Evolutionary conservation across 2,329 filamentous ascomycete species (phyloP).

Genomic region (Aspergillus luchuensis): DNA sequence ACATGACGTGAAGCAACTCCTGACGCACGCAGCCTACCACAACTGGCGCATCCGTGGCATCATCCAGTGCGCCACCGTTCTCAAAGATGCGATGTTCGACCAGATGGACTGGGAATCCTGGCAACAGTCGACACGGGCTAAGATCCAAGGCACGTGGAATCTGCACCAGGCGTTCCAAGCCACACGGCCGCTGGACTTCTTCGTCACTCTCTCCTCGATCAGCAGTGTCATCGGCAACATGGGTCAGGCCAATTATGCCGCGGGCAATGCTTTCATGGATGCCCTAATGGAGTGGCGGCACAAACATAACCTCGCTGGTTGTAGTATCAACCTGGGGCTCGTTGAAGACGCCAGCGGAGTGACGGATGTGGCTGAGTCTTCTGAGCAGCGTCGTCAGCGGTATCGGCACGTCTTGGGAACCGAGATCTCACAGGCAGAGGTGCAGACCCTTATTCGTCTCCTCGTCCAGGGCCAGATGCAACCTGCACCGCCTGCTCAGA

Average conservation of each 20-base stretch:
- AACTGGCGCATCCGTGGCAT: constrained; percentile 14
- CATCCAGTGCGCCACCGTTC: constrained; percentile 20
- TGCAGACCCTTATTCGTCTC: constrained; percentile 22
- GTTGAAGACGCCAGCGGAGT: constrained; percentile 23
- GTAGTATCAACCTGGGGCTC: constrained; percentile 8
- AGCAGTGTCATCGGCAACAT: constrained; percentile 30
- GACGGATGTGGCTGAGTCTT: constrained; percentile 23
- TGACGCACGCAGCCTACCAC: background rate
- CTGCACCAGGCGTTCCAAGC: constrained; percentile 33
- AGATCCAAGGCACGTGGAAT: constrained; percentile 25
- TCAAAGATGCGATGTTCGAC: constrained; percentile 18
- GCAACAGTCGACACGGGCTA: constrained; percentile 8
- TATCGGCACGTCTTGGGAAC: constrained; percentile 27
- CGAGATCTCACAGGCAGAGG: constrained; percentile 21
- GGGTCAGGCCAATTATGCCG: constrained; percentile 35
- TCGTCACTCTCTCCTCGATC: constrained; percentile 65
- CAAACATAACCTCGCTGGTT: constrained; percentile 21
- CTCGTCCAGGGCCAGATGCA: constrained; percentile 21
- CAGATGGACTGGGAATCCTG: constrained; percentile 18
- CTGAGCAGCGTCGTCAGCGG: constrained; percentile 22
- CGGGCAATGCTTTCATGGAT: constrained; percentile 38
- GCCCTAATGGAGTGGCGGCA: constrained; percentile 34
- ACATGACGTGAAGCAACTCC: constrained; percentile 15
- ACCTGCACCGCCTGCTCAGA: constrained; percentile 14
- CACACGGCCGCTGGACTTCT: constrained; percentile 51